phyloP scores from a whole-genome alignment of 306 rosid genomes.

The Dalbergia oliveri region DNA sequence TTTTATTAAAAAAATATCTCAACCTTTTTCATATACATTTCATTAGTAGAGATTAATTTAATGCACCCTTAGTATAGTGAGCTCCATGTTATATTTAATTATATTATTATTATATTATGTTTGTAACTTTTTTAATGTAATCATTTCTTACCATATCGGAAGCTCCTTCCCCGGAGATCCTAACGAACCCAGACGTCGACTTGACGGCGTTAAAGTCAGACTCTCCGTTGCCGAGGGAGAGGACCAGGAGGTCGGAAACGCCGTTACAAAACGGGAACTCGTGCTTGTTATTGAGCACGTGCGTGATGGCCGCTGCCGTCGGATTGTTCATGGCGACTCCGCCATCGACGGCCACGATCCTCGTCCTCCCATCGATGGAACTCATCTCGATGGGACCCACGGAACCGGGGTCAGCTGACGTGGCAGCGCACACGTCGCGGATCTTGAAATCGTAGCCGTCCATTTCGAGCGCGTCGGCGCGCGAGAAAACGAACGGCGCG shows the following conservation, averaged over 20 bases:
- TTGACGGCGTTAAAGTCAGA: conserved; percentile 60
- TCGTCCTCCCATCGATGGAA: conserved; percentile 77
- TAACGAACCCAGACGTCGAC: conserved; percentile 59
- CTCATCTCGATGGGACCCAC: conserved; percentile 54
- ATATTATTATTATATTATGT: too few species aligned
- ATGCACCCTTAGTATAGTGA: too few species aligned
- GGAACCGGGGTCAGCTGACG: conserved; percentile 55
- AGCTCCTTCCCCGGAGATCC: conserved; percentile 89
- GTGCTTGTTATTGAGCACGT: conserved; percentile 89
- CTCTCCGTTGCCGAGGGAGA: conserved; percentile 92
- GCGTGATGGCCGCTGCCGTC: conserved; percentile 84
- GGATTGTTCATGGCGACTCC: conserved; percentile 93
- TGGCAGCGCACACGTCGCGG: conserved; percentile 82
- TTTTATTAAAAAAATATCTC: conserved; percentile 1
- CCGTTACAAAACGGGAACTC: conserved; percentile 89
- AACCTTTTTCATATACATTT: conserved; percentile 16
- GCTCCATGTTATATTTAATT: too few species aligned
- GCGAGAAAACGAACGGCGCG: conserved; percentile 92
- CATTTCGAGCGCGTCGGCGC: conserved; percentile 92
- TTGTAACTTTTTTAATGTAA: too few species aligned
- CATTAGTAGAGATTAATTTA: too few species aligned
- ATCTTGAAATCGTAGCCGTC: conserved; percentile 95
- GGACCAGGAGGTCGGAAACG: conserved; percentile 78
- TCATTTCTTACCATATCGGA: conserved; percentile 79
- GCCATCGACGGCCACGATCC: conserved; percentile 81